These are phyloP conservation scores for Yarrowia keelungensis DNA, from an alignment of 805 yeast genomes.

Conservation along the genomic window DNA sequence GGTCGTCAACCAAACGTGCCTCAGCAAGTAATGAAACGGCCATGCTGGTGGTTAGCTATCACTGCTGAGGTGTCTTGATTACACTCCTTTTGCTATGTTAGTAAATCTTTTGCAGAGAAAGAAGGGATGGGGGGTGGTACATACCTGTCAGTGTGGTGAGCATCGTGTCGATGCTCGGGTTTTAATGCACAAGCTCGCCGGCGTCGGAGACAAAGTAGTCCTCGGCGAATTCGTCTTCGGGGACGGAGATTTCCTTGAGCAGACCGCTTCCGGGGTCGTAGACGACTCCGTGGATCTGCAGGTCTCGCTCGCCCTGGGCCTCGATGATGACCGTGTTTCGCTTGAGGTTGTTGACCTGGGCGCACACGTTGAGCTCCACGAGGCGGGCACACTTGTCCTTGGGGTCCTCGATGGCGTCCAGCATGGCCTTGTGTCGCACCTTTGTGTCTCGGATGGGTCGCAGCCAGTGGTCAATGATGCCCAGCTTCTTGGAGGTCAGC, in stretches of 20 bases:
- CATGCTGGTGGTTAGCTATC: slow-evolving; percentile 26
- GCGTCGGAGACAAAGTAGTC: slow-evolving; percentile 37
- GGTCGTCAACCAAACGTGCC: slow-evolving; percentile 17
- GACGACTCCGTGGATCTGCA: slow-evolving; percentile 82
- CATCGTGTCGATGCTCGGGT: neutral
- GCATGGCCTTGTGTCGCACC: slow-evolving; percentile 60
- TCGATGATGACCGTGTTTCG: slow-evolving; percentile 69
- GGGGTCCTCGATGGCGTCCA: slow-evolving; percentile 60
- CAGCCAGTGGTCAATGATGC: slow-evolving; percentile 76
- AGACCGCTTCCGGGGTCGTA: slow-evolving; percentile 84
- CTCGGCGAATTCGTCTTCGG: slow-evolving; percentile 45
- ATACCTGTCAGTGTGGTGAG: slow-evolving; percentile 21
- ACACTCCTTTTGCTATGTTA: slow-evolving; percentile 36
- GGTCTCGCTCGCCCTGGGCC: slow-evolving; percentile 65
- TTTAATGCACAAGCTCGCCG: slow-evolving; percentile 28
- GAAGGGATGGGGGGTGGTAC: slow-evolving; percentile 3
- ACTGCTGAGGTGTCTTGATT: slow-evolving; percentile 28
- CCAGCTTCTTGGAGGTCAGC: slow-evolving; percentile 66
- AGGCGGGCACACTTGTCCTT: slow-evolving; percentile 64
- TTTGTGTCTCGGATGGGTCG: slow-evolving; percentile 69
- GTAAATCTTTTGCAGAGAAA: slow-evolving; percentile 16
- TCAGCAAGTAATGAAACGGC: slow-evolving; percentile 16
- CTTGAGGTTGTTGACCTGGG: slow-evolving; percentile 70
- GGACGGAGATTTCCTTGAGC: slow-evolving; percentile 56
- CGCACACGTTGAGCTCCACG: slow-evolving; percentile 76